Conservation (phyloP, 2,329 filamentous ascomycete species). For the Pseudogymnoascus sp. region DNA sequence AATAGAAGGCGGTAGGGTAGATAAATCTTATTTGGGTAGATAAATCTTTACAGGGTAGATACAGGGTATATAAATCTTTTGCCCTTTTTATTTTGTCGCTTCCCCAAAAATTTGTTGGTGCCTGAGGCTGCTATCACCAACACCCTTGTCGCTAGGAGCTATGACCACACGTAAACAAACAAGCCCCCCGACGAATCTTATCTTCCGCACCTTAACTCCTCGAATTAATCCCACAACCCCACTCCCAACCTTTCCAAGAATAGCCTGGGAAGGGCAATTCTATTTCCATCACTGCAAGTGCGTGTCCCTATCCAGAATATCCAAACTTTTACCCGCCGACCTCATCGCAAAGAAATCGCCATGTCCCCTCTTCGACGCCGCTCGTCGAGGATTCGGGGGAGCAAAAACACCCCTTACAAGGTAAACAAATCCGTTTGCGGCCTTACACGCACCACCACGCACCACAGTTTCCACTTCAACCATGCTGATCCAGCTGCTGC, state of each 20-base stretch:
- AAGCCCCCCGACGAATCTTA: constrained; percentile 1
- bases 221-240: constrained; percentile 21
- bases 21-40: too few relatives aligned
- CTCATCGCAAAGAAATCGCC: not conserved
- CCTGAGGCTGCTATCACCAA: not conserved
- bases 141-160: constrained; percentile 7
- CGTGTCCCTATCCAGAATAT: not conserved
- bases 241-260: constrained; percentile 1
- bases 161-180: constrained; percentile 10
- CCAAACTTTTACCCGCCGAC: not conserved
- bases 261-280: not conserved
- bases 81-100: not conserved
- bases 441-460: not conserved
- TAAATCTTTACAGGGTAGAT: too few relatives aligned
- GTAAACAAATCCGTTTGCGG: constrained; percentile 17
- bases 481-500: not conserved
- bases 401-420: constrained; percentile 24
- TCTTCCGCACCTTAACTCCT: not conserved
- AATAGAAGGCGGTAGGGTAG: too few relatives aligned
- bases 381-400: constrained; percentile 26
- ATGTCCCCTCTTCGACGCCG: constrained; percentile 23
- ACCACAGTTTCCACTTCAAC: not conserved
- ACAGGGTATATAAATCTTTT: too few relatives aligned
- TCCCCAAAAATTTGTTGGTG: not conserved
- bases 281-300: not conserved